Conservation (phyloP, 1,284 basidiomycete genomes). For the Chalciporus sp. region DNA sequence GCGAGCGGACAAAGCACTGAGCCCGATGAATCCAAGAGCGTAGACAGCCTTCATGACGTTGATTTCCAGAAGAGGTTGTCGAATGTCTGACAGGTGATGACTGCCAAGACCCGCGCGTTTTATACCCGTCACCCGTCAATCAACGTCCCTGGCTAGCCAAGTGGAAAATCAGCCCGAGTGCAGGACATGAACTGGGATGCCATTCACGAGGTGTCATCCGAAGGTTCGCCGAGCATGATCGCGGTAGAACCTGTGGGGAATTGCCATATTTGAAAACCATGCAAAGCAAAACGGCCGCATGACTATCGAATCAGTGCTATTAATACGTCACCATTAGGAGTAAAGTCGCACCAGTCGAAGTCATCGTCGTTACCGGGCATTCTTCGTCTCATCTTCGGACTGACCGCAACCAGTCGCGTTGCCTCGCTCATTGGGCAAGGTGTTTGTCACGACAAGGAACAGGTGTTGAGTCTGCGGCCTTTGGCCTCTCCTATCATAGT, state of each 20-base stretch:
- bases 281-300: no score
- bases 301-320: no score
- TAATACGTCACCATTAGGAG: no score
- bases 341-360: no score
- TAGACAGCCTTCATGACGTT: conserved; percentile 5
- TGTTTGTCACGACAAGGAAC: no score
- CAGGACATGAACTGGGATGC: no score
- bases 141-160: background rate
- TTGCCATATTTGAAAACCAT: background rate
- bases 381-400: conserved; percentile 2
- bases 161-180: no score
- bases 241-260: background rate
- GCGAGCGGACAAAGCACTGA: conserved; percentile 7
- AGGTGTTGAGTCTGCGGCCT: no score
- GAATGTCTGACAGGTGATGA: background rate
- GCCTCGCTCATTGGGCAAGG: no score
- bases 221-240: background rate
- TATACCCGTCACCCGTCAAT: background rate
- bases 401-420: no score
- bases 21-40: conserved; percentile 5
- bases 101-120: background rate
- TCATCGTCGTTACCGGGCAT: background rate
- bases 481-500: no score
- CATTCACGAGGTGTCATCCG: background rate
- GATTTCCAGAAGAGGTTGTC: background rate